Base-by-base conservation (phyloP, 495 filamentous ascomycete genomes). In the Penicillium argentinense region DNA sequence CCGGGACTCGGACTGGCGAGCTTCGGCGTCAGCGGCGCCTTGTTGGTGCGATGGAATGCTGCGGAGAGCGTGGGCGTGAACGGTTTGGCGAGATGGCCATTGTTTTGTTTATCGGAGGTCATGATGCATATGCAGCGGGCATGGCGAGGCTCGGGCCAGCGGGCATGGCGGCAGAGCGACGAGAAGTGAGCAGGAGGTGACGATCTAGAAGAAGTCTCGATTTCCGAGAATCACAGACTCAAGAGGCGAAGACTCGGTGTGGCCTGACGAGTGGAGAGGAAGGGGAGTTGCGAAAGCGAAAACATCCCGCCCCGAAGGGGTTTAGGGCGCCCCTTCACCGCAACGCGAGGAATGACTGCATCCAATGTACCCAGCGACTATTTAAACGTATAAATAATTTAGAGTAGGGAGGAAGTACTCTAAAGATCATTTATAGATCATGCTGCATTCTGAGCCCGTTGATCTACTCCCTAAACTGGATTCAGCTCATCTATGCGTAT, bases 41-140 rank as follows among this genome's bases (percentile, higher is more conserved):
- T 73, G 46, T 53, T 66, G 13, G 62, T 51, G 14, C 72, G 67
- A 40, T 69, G 68, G 28, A 71, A 72, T 3, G 73, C 63, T 14
- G 74, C 62, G 48, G 69, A 76, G 48, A 79, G 71, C 8, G 66
- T 72, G 18, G 78, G 77, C 46, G 76, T 72, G 56, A 76, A 65
- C 19, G 68, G 71, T 73, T 75, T 72, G 64, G 64, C 53, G 49
- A 63, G 54, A 57, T 64, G 54, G 65, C 63, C 64, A 62, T 61
- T 67, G 59, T 66, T 66, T 63, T 77, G 74, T 72, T 79, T 80
- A 72, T 79, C 76, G 65, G 60, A 65, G 61, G 68, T 73, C 76
- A 77, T 79, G 59, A 60, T 42, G 49, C 32, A 60, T 55, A 49
- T 55, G 59, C 59, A 64, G 59, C 67, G 70, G 67, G 63, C 72